A percentile compares a stretch with the other conserved stretches of the same genome.
Conservation (phyloP, 2,329 filamentous ascomycete species). For the Fusarium pseudograminearum region DNA sequence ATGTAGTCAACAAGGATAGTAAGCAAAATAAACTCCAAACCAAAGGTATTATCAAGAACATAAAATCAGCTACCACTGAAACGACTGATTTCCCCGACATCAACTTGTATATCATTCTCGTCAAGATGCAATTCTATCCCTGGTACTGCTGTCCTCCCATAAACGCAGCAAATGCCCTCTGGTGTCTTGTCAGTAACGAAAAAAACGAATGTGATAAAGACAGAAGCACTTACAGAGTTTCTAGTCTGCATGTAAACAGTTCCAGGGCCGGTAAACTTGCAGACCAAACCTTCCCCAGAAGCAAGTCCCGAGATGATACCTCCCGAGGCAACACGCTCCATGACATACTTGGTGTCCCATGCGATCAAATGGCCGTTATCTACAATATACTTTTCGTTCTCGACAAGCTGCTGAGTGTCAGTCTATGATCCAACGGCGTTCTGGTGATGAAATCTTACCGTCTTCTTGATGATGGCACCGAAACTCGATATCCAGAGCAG, state of each 20-base stretch:
- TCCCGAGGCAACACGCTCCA: constrained; percentile 90
- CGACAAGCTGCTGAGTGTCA: constrained; percentile 58
- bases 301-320: constrained; percentile 90
- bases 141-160: constrained; percentile 61
- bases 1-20: constrained; percentile 12
- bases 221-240: constrained; percentile 71
- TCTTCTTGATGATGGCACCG: constrained; percentile 93
- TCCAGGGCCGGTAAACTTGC: constrained; percentile 92
- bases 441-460: constrained; percentile 68
- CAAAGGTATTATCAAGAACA: background rate
- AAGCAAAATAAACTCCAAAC: constrained; percentile 26
- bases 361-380: constrained; percentile 95
- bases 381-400: constrained; percentile 88
- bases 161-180: constrained; percentile 66
- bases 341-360: constrained; percentile 95
- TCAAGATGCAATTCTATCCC: constrained; percentile 25
- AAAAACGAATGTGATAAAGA: background rate
- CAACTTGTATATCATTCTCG: background rate
- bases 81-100: background rate
- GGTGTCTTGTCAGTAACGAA: constrained; percentile 21
- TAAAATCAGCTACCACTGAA: no score
- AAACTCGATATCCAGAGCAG: constrained; percentile 93
- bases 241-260: constrained; percentile 94
- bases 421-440: background rate
- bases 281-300: constrained; percentile 89